Percentiles rank a stretch among this genome's conserved stretches.
Evolutionary conservation across 495 filamentous ascomycete species (phyloP).

Genomic region (Hyaloscypha bicolor): DNA sequence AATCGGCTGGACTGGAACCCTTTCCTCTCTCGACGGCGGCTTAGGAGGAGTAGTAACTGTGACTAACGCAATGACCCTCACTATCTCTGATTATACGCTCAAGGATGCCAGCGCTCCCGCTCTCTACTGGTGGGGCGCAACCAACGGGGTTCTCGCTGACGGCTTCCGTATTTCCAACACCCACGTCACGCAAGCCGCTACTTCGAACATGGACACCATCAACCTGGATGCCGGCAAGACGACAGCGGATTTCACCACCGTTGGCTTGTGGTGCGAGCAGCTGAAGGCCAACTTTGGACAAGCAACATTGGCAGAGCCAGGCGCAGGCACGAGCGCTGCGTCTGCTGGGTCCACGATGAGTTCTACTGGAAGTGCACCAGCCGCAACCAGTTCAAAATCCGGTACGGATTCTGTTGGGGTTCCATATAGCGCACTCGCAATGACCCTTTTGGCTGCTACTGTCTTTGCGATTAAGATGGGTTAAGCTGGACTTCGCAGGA

Average conservation of each 20-base stretch:
- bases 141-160: conserved; percentile 17
- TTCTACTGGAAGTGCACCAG: neutral
- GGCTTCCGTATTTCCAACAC: conserved; percentile 32
- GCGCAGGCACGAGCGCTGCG: neutral
- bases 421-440: too few relatives aligned
- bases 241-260: conserved; percentile 20
- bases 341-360: neutral
- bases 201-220: conserved; percentile 14
- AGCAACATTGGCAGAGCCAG: conserved; percentile 10
- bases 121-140: conserved; percentile 33
- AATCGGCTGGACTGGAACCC: conserved; percentile 20
- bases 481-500: too few relatives aligned
- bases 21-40: conserved; percentile 27
- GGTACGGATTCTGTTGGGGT: too few relatives aligned
- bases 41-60: conserved; percentile 26
- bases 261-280: conserved; percentile 32
- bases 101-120: conserved; percentile 31
- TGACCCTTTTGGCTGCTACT: too few relatives aligned
- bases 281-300: conserved; percentile 31
- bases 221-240: conserved; percentile 30
- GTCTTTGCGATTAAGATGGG: too few relatives aligned
- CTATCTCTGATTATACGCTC: conserved; percentile 25
- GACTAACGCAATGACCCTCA: conserved; percentile 16
- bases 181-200: conserved; percentile 20
- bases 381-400: neutral